Conservation (phyloP, 495 filamentous ascomycete species). For the Pyrenula aspistea region DNA sequence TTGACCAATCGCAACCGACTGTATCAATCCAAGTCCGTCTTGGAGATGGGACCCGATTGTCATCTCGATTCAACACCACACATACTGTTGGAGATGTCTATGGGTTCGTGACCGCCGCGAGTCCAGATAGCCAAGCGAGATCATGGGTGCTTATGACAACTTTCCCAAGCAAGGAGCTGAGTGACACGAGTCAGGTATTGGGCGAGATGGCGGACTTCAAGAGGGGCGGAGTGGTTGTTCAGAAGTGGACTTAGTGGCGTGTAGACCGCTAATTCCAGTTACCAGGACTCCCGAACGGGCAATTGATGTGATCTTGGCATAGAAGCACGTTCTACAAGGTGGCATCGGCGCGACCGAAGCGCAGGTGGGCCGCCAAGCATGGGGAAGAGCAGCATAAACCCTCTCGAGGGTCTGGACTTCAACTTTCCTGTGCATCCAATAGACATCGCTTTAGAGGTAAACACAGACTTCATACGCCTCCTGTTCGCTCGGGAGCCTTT, state of each 20-base stretch:
- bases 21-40: slow-evolving; percentile 79
- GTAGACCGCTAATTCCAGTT: not conserved
- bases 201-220: slow-evolving; percentile 79
- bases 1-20: slow-evolving; percentile 68
- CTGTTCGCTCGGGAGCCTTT: no score
- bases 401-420: no score
- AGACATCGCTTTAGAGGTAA: no score
- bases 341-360: not conserved
- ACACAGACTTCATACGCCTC: no score
- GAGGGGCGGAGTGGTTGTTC: slow-evolving; percentile 69
- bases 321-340: not conserved
- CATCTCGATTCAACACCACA: slow-evolving; percentile 80
- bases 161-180: slow-evolving; percentile 89
- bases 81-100: slow-evolving; percentile 91
- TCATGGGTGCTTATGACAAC: slow-evolving; percentile 84
- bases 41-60: slow-evolving; percentile 76
- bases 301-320: not conserved
- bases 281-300: not conserved
- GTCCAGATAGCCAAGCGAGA: slow-evolving; percentile 41
- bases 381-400: no score
- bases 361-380: no score
- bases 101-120: slow-evolving; percentile 63
- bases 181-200: slow-evolving; percentile 52
- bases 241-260: slow-evolving; percentile 59
- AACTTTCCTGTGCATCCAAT: no score